Percentiles rank a stretch among this genome's conserved stretches.
These are phyloP conservation scores for Oenanthe sinensis DNA, from an alignment of 129 eudicot genomes.

Conservation along the genomic window DNA sequence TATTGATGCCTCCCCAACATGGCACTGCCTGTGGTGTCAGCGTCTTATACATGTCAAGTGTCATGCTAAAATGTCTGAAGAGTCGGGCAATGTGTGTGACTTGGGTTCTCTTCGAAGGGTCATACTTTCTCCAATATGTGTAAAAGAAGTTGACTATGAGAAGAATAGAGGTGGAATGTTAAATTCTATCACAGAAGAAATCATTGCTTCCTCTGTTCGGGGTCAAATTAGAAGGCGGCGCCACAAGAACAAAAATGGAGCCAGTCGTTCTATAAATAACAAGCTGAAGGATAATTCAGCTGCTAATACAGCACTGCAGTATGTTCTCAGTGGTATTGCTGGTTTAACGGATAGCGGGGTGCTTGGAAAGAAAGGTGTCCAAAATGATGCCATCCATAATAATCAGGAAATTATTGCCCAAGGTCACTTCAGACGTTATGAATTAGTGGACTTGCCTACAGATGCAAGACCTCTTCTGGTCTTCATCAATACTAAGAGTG, in stretches of 20 bases:
- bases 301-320: conserved; percentile 24
- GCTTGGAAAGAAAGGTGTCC: conserved; percentile 18
- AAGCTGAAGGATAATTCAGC: conserved; percentile 28
- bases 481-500: conserved; percentile 79
- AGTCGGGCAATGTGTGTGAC: conserved; percentile 72
- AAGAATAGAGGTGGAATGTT: conserved; percentile 35
- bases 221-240: conserved; percentile 56
- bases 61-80: conserved; percentile 60
- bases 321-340: conserved; percentile 33
- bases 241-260: conserved; percentile 34
- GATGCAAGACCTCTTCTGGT: conserved; percentile 90
- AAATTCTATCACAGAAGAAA: conserved; percentile 50
- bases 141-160: conserved; percentile 44
- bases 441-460: conserved; percentile 44
- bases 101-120: conserved; percentile 64
- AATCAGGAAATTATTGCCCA: conserved; percentile 23
- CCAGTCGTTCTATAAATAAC: conserved; percentile 16
- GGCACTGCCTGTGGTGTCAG: conserved; percentile 96
- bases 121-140: conserved; percentile 75
- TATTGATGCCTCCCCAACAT: conserved; percentile 78
- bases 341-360: conserved; percentile 23
- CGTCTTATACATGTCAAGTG: conserved; percentile 75
- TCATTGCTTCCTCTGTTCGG: conserved; percentile 49
- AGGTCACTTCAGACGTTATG: conserved; percentile 36
- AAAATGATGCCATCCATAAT: conserved; percentile 21